phyloP scores from a whole-genome alignment of 495 filamentous ascomycete species.

The Glarea lozoyensis region DNA sequence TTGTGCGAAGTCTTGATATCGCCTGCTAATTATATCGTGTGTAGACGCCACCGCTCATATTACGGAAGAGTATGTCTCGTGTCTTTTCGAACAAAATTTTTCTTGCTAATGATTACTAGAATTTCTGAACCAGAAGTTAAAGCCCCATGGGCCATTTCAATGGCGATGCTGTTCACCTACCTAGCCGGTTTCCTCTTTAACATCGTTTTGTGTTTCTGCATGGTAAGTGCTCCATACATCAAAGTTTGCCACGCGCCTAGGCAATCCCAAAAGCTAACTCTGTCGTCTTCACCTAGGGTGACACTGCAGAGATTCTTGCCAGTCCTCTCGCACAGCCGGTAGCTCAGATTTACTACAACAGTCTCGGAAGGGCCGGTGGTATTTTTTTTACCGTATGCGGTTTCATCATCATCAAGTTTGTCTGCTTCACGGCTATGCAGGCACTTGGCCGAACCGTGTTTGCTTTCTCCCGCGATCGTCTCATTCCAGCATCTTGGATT shows the following conservation, averaged over 20 bases:
- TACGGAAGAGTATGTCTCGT: slow-evolving; percentile 38
- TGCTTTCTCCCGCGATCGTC: slow-evolving; percentile 50
- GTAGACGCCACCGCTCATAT: slow-evolving; percentile 50
- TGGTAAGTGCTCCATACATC: slow-evolving; percentile 31
- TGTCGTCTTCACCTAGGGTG: slow-evolving; percentile 5
- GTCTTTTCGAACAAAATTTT: background rate
- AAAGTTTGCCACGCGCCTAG: no score
- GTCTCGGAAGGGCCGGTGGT: slow-evolving; percentile 46
- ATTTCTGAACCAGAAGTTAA: slow-evolving; percentile 48
- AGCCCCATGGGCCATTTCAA: slow-evolving; percentile 50
- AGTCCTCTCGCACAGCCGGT: slow-evolving; percentile 48
- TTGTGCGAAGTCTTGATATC: no score
- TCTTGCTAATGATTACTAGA: background rate
- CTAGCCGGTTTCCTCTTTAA: slow-evolving; percentile 52
- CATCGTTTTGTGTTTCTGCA: slow-evolving; percentile 53
- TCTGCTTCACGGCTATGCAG: slow-evolving; percentile 54
- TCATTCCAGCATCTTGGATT: slow-evolving; percentile 43
- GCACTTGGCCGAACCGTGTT: slow-evolving; percentile 53
- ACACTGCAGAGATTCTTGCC: slow-evolving; percentile 34
- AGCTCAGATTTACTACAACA: slow-evolving; percentile 55
- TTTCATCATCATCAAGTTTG: slow-evolving; percentile 49
- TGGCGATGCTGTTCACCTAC: slow-evolving; percentile 53
- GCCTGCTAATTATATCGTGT: background rate
- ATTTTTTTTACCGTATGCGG: slow-evolving; percentile 53
- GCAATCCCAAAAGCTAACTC: background rate